phyloP scores from a whole-genome alignment of 371 early-diverging fungal genomes.

The Catenaria anguillulae region DNA sequence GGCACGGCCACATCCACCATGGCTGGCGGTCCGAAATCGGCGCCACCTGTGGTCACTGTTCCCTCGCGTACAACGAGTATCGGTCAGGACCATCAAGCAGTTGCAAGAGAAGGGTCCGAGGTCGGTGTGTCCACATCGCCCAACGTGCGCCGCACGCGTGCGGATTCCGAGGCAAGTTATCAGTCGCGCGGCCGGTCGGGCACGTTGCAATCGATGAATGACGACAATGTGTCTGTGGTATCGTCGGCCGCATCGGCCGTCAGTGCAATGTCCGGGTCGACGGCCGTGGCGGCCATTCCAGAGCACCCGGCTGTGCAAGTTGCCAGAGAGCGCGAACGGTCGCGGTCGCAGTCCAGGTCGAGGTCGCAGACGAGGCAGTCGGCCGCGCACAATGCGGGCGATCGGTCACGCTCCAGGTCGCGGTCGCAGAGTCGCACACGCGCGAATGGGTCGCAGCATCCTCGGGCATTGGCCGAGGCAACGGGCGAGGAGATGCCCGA shows the following conservation, averaged over 20 bases:
- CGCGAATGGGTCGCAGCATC: not conserved
- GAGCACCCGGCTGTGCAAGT: not conserved
- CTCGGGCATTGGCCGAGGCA: no score
- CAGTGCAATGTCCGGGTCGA: no score
- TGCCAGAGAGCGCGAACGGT: not conserved
- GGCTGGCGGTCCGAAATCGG: no score
- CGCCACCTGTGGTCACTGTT: no score
- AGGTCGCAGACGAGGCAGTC: no score
- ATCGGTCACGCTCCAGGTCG: not conserved
- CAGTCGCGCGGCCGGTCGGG: not conserved
- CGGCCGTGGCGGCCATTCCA: no score
- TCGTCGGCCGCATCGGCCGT: not conserved
- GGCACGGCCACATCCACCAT: no score
- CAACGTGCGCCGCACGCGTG: not conserved
- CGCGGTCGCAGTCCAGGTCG: not conserved
- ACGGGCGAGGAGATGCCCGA: no score
- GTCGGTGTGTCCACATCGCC: not conserved
- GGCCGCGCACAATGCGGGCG: not conserved
- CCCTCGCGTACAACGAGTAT: no score
- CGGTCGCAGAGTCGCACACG: not conserved
- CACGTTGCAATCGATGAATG: not conserved
- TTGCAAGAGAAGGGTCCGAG: no score
- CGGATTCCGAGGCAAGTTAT: not conserved
- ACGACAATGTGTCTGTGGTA: not conserved
- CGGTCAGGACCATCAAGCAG: no score